Base-by-base conservation (phyloP, 2,329 filamentous ascomycete genomes). In the Colletotrichum gigasporum region DNA sequence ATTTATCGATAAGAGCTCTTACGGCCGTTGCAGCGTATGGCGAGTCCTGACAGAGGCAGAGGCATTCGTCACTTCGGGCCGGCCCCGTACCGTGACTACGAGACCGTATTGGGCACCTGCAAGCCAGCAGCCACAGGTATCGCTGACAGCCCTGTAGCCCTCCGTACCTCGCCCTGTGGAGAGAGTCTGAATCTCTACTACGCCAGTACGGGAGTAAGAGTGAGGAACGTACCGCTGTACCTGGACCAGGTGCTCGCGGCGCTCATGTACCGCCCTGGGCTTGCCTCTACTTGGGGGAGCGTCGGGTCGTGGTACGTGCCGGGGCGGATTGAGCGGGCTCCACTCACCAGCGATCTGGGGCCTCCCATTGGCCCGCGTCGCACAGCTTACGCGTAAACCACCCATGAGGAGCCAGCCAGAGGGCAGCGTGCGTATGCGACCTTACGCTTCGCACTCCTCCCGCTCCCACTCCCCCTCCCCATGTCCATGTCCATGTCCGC, bases 341-440 rank as follows among this genome's bases (percentile, higher is more conserved):
- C 67, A 65, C 67, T 59, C 28, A 28, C 14, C 3, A 64, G 2
- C 28, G 24, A 56, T 45, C 42, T 56, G 30, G 34, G 10, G 9
- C 18, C 37, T 54, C 14, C 8, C 28, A 74, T 74, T 74, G 72
- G 72, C 50, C 51, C 20, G 52, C 59, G 66, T 66, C 67, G 63
- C 67, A 69, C 69, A 71, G 72, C 71, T 74, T 69, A 74, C 72
- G 72, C 72, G 72, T 74, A 74, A 71, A 69, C 65, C 66, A 67
- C 47, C 66, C 66, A 64, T 65, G 64, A 58, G 65, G 63, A 67
- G 55, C 52, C 41, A 60, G 37, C 39, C 65, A 62, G 50, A 54
- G 50, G 57, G 51, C 48, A 59, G 61, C 61, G 61, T 63, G 60
- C 60, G 61, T 64, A 63, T 52, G 60, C 61, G 44, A 37, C 52